Evolutionary conservation across 2,329 filamentous ascomycete genomes (phyloP).

Genomic region (Colletotrichum lindemuthianum): DNA sequence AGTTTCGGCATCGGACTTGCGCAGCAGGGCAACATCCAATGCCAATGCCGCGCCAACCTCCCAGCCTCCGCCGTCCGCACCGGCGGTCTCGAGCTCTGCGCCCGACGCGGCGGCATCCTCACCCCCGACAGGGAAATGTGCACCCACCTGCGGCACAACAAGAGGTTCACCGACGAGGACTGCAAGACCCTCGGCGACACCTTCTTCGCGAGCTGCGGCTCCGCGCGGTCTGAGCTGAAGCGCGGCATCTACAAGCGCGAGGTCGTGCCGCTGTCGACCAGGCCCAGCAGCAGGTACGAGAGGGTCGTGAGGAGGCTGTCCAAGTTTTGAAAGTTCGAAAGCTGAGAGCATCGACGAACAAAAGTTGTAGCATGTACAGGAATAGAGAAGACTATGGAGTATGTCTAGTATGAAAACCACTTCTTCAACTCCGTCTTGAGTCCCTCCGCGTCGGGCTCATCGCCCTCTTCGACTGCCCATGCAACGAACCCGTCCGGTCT

Average conservation of each 20-base stretch:
- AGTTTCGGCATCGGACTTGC: conserved; percentile 26
- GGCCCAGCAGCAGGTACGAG: background rate
- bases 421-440: conserved; percentile 15
- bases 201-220: conserved; percentile 30
- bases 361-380: background rate
- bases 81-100: conserved; percentile 22
- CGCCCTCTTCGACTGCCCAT: conserved; percentile 41
- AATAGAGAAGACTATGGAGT: background rate
- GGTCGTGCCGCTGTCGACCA: conserved; percentile 22
- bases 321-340: background rate
- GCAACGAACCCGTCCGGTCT: conserved; percentile 47
- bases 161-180: conserved; percentile 27
- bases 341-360: background rate
- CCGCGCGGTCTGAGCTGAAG: conserved; percentile 25
- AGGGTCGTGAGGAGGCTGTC: conserved; percentile 16
- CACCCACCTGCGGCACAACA: conserved; percentile 9
- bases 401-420: conserved; percentile 9
- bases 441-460: conserved; percentile 33
- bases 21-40: conserved; percentile 30
- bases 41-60: conserved; percentile 21
- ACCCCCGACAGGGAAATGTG: conserved; percentile 27
- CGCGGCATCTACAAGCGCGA: conserved; percentile 32
- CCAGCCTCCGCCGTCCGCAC: conserved; percentile 11
- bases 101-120: conserved; percentile 20
- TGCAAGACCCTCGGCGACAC: conserved; percentile 25